These are phyloP conservation scores for Wolfiporia cocos DNA, from an alignment of 1,284 basidiomycete species.

Conservation along the genomic window DNA sequence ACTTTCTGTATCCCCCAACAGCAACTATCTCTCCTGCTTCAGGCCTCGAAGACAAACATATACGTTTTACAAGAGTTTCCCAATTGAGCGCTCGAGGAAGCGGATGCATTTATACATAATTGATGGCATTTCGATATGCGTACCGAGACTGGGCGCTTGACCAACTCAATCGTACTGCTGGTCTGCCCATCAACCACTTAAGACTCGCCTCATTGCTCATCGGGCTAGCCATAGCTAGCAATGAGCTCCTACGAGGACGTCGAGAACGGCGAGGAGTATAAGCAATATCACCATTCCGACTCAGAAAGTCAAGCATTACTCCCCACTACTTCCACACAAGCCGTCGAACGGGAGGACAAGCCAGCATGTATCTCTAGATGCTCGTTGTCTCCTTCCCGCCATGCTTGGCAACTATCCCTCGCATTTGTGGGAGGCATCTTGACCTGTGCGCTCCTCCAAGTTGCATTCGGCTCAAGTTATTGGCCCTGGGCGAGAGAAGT, in stretches of 20 bases:
- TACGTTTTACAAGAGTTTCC: no score
- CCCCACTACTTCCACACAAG: constrained; percentile 1
- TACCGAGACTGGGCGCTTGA: no score
- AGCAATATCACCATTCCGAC: constrained; percentile 2
- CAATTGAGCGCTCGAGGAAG: no score
- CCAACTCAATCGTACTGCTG: no score
- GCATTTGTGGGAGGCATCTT: constrained; percentile 6
- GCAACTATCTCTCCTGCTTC: no score
- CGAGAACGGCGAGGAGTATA: constrained; percentile 6
- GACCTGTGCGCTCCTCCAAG: constrained; percentile 4
- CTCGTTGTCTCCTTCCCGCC: neutral
- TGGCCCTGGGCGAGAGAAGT: neutral
- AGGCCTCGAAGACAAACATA: no score
- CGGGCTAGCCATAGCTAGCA: no score
- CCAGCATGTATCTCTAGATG: neutral
- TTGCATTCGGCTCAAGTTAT: constrained; percentile 3
- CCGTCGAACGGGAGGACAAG: constrained; percentile 1
- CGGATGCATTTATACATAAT: no score
- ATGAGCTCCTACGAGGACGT: constrained; percentile 5
- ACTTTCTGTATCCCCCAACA: no score
- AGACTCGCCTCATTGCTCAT: no score
- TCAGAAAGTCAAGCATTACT: constrained; percentile 8
- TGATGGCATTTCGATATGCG: no score
- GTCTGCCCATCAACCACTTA: no score
- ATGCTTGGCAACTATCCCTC: constrained; percentile 2